Evolutionary conservation across 371 early-diverging fungal genomes (phyloP).

Genomic region (Mucor mucedo): DNA sequence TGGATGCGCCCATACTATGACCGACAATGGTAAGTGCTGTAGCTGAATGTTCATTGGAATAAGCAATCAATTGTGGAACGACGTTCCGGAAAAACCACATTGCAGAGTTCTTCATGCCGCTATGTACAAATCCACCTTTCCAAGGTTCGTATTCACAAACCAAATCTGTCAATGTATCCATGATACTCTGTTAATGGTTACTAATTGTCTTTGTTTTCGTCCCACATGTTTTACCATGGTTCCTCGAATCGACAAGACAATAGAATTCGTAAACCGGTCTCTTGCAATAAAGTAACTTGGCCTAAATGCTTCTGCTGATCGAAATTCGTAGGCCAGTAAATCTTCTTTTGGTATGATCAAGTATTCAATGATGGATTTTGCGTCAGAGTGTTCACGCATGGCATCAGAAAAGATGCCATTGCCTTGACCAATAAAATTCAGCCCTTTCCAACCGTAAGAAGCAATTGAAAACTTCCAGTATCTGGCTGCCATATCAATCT

Average conservation of each 20-base stretch:
- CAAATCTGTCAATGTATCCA: slow-evolving; percentile 86
- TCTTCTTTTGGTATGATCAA: slow-evolving; percentile 72
- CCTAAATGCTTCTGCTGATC: slow-evolving; percentile 71
- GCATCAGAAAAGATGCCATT: slow-evolving; percentile 74
- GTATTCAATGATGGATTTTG: slow-evolving; percentile 71
- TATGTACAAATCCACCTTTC: slow-evolving; percentile 86
- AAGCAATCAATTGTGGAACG: slow-evolving; percentile 71
- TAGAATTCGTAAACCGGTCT: slow-evolving; percentile 70
- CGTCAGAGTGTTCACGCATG: slow-evolving; percentile 73
- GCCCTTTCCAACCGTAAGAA: slow-evolving; percentile 83
- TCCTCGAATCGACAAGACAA: slow-evolving; percentile 82
- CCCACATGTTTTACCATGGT: slow-evolving; percentile 66
- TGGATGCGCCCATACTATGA: slow-evolving; percentile 84
- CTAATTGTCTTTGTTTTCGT: neutral
- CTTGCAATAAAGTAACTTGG: slow-evolving; percentile 83
- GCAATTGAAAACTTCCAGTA: slow-evolving; percentile 71
- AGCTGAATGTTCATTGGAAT: slow-evolving; percentile 66
- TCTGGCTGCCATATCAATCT: slow-evolving; percentile 62
- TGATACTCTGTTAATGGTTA: slow-evolving; percentile 60
- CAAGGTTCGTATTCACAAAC: slow-evolving; percentile 88
- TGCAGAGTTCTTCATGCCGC: slow-evolving; percentile 82
- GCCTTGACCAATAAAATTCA: slow-evolving; percentile 80
- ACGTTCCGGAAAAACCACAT: slow-evolving; percentile 79
- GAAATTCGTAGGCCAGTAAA: slow-evolving; percentile 78
- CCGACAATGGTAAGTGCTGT: slow-evolving; percentile 74